A percentile compares a stretch with the other conserved stretches of the same genome.
These are phyloP conservation scores for Paramecium pentaurelia DNA, from an alignment of 73 alveolate species.

Conservation along the genomic window DNA sequence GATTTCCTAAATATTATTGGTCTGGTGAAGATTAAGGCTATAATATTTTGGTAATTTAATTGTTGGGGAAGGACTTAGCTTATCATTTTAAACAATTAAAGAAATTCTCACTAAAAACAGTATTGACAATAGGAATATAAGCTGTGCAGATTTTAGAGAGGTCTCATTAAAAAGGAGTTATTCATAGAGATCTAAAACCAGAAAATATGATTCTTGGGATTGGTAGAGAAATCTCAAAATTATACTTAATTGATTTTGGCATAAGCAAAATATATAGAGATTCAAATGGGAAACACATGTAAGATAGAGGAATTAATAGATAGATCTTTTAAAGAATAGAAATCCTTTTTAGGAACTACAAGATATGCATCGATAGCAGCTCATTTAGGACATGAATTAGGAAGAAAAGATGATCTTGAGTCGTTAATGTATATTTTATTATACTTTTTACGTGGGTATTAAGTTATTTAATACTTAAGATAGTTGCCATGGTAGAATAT, in stretches of 20 bases:
- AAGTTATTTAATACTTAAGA: conserved; percentile 31
- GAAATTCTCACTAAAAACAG: conserved; percentile 57
- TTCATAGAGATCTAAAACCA: conserved; percentile 62
- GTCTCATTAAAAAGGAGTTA: conserved; percentile 41
- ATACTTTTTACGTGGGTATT: conserved; percentile 63
- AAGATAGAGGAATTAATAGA: not conserved
- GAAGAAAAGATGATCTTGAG: conserved; percentile 70
- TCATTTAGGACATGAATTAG: conserved; percentile 64
- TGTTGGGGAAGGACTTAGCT: conserved; percentile 57
- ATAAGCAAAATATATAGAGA: conserved; percentile 55
- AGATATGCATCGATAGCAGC: conserved; percentile 73
- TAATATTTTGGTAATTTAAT: conserved; percentile 38
- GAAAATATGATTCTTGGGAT: conserved; percentile 55
- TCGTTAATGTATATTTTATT: conserved; percentile 62
- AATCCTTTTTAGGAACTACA: conserved; percentile 64
- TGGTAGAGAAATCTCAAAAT: conserved; percentile 35
- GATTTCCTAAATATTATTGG: conserved; percentile 53
- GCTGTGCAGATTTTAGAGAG: conserved; percentile 24
- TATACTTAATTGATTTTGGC: conserved; percentile 55
- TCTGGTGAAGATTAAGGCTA: conserved; percentile 58
- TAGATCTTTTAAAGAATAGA: conserved; percentile 56
- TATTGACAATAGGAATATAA: conserved; percentile 12
- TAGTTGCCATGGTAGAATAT: conserved; percentile 62
- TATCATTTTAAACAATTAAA: conserved; percentile 46
- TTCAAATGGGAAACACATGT: conserved; percentile 55